Evolutionary conservation across 1,139 yeast species (phyloP), one percentile per base, ranked within the genome.

Genomic region (Taphrina wiesneri): DNA sequence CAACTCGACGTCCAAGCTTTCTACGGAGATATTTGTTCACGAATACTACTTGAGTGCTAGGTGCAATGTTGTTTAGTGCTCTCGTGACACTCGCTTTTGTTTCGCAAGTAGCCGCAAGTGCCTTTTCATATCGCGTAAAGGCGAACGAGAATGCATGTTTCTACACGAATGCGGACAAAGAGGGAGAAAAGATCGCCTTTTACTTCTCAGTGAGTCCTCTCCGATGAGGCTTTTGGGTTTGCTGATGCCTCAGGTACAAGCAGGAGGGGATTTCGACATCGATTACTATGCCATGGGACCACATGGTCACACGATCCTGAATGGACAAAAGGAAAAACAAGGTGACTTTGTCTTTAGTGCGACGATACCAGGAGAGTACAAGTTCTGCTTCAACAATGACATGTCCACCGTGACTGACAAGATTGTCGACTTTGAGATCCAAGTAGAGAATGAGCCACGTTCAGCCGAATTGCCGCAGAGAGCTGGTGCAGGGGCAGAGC

Each of bases 321-420:
- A 81, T 43, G 89, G 87, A 67, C 79, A 81, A 64, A 86, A 86
- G 72, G 87, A 87, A 74, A 84, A 90, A 76, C 96, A 90, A 75
- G 97, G 96, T 1, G 97, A 92, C 73, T 89, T 88, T 80, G 81
- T 84, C 3, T 86, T 92, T 75, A 80, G 79, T 34, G 97, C 93
- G 26, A 85, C 84, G 54, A 72, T 75, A 53, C 76, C 78, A 47
- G 99, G 99, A 41, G 98, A 93, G 76, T 93, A 92, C 79, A 90
- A 89, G 76, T 88, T 93, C 76, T 93, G 99, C 78, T 91, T 93
- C 80, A 80, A 86, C 72, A 91, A 91, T 76, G 89, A 86, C 69
- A 87, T 88, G 90, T 86, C 96, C 6, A 87, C 96, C 2, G 87
- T 85, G 75, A 88, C 93, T 63, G 95, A 89, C 73, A 92, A 92